Base-by-base conservation (phyloP, 345 rosid species). In the Laguncularia racemosa region DNA sequence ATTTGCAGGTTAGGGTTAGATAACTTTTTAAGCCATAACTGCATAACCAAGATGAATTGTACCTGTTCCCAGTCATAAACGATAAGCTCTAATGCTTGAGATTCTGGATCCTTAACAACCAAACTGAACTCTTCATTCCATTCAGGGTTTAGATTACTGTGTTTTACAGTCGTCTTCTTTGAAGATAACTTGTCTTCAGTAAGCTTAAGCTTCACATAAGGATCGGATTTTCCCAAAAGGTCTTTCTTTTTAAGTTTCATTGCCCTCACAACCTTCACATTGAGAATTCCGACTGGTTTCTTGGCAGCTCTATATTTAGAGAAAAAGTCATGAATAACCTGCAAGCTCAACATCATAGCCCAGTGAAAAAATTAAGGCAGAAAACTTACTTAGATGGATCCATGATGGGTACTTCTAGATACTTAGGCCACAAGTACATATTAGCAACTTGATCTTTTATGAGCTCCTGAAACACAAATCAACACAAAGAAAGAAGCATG, bases 11-110 rank as follows among this genome's bases (percentile, higher is more conserved):
- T 23, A 23, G 28, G 28, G 28, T 23, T 23, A 23, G 28, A 23
- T 2, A 23, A 23, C 5, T 23, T 23, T 23, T 2, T 23, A 23
- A 6, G 4, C 26, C 4, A 23, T 23, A 23, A 23, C 26, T 23
- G 4, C 26, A 21, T 44, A 20, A 51, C 40, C 18, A 46, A 52
- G 16, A 57, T 38, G 50, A 10, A n/a, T n/a, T n/a, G 11, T 75
- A 88, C 97, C 96, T 93, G 86, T 59, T 93, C 96, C 99, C 95
- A 93, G 45, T 93, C 96, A 71, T 75, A 90, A 50, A 89, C 84
- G 49, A 63, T 68, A 49, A 90, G 64, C 59, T 76, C 85, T 44
- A 93, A 33, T 23, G 71, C 80, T 72, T 93, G 92, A 57, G 80
- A 67, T 58, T 78, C 77, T 50, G 95, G 96, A 63, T 90, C 92